Evolutionary conservation across 352 stramenopile species (phyloP).

Genomic region (Thalassiosira sp.): DNA sequence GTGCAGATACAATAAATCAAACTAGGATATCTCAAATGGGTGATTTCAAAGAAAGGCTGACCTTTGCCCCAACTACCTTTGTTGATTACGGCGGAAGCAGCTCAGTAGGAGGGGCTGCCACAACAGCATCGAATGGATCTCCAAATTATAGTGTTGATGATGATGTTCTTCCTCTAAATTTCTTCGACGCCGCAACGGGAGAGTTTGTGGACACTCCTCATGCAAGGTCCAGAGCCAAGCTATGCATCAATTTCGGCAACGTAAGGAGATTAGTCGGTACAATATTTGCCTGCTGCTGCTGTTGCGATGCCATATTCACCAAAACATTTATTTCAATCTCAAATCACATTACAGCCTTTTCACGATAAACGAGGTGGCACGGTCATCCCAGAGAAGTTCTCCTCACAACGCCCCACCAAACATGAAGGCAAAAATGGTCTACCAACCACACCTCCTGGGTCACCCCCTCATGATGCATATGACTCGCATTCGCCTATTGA

Average conservation of each 20-base stretch:
- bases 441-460: constrained; percentile 57
- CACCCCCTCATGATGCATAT: constrained; percentile 65
- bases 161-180: constrained; percentile 68
- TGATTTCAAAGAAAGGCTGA: constrained; percentile 71
- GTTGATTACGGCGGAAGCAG: constrained; percentile 75
- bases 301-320: neutral
- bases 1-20: constrained; percentile 61
- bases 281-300: neutral
- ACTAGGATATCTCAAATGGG: constrained; percentile 68
- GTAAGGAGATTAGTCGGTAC: constrained; percentile 9
- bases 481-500: constrained; percentile 49
- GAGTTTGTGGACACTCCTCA: constrained; percentile 74
- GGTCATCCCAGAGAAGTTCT: constrained; percentile 63
- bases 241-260: constrained; percentile 79
- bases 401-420: constrained; percentile 53
- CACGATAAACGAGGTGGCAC: constrained; percentile 70
- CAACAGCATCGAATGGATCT: constrained; percentile 67
- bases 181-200: constrained; percentile 72
- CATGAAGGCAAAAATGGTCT: constrained; percentile 23
- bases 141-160: constrained; percentile 70
- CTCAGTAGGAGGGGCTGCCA: constrained; percentile 56
- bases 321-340: neutral
- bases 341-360: constrained; percentile 40
- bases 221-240: constrained; percentile 49
- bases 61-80: constrained; percentile 61